Percentiles rank a stretch among this genome's conserved stretches.
These are phyloP conservation scores for Coemansia umbellata DNA, from an alignment of 192 early-diverging fungal species.

Conservation along the genomic window DNA sequence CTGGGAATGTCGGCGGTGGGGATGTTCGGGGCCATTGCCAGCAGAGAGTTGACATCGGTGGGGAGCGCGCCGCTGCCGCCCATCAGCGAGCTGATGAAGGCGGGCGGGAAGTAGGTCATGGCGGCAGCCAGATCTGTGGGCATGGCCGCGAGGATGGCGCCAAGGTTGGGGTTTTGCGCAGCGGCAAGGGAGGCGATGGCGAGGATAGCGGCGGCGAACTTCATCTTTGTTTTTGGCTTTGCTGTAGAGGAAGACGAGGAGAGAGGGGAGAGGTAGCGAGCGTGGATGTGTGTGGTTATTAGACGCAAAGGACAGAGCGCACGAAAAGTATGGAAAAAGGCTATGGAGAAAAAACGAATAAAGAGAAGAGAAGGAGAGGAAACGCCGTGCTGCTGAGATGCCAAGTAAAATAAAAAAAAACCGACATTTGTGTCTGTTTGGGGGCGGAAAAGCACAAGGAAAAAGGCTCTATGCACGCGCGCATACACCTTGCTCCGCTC, in stretches of 20 bases:
- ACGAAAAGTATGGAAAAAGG: not conserved
- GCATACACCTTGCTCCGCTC: no score
- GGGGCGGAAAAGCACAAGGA: no score
- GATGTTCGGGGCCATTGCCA: conserved; percentile 21
- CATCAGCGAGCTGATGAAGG: conserved; percentile 23
- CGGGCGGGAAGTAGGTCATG: conserved; percentile 23
- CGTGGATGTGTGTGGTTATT: not conserved
- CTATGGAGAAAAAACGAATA: not conserved
- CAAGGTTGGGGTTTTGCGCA: conserved; percentile 20
- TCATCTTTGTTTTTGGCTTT: conserved; percentile 18
- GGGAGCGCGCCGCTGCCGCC: conserved; percentile 24
- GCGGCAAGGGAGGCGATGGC: conserved; percentile 10
- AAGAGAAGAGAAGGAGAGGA: no score
- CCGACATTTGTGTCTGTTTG: no score
- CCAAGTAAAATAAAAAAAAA: no score
- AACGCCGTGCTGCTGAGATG: no score
- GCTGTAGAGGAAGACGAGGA: no score
- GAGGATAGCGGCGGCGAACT: conserved; percentile 16
- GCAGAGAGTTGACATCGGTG: conserved; percentile 17
- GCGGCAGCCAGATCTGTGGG: conserved; percentile 18
- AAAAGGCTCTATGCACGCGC: no score
- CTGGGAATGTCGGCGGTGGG: conserved; percentile 4
- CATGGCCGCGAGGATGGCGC: conserved; percentile 27
- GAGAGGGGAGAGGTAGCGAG: not conserved
- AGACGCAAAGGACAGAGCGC: not conserved